A percentile compares a stretch with the other conserved stretches of the same genome.
Evolutionary conservation across 192 early-diverging fungal genomes (phyloP).

Genomic region (Coemansia sp.): DNA sequence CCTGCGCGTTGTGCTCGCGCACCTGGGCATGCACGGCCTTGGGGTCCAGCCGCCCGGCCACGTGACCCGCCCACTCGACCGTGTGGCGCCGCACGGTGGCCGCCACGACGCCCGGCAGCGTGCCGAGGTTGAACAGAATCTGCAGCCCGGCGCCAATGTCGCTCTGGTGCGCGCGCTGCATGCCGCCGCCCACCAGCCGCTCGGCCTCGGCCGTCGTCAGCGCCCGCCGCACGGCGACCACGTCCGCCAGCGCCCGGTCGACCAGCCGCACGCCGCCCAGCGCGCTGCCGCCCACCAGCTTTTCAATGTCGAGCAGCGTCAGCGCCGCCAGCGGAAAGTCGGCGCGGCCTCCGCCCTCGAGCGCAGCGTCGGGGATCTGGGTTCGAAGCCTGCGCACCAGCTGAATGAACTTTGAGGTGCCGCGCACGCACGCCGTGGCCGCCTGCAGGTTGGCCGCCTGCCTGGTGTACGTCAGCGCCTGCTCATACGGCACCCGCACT

Average conservation of each 20-base stretch:
- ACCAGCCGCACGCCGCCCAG: slow-evolving; percentile 30
- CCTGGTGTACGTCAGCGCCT: slow-evolving; percentile 22
- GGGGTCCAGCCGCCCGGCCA: slow-evolving; percentile 18
- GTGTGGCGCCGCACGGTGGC: slow-evolving; percentile 16
- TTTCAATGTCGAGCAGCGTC: slow-evolving; percentile 43
- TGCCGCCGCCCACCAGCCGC: slow-evolving; percentile 27
- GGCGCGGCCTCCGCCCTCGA: background rate
- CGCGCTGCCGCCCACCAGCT: slow-evolving; percentile 12
- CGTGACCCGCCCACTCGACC: slow-evolving; percentile 3
- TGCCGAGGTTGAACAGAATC: slow-evolving; percentile 35
- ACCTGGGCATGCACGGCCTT: slow-evolving; percentile 16
- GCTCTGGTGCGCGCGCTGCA: slow-evolving; percentile 28
- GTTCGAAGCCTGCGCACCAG: slow-evolving; percentile 29
- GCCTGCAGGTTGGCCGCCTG: slow-evolving; percentile 39
- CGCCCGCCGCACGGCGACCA: slow-evolving; percentile 12
- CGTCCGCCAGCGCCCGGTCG: slow-evolving; percentile 18
- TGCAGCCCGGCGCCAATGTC: slow-evolving; percentile 39
- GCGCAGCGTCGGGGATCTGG: slow-evolving; percentile 21
- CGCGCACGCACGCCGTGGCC: slow-evolving; percentile 23
- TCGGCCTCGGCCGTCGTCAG: slow-evolving; percentile 19
- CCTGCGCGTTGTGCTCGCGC: slow-evolving; percentile 34
- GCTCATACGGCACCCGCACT: slow-evolving; percentile 47
- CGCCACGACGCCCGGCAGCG: slow-evolving; percentile 16
- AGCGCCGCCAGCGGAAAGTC: slow-evolving; percentile 46
- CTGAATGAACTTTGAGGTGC: slow-evolving; percentile 36